Percentiles rank a stretch among this genome's conserved stretches.
phyloP scores from a whole-genome alignment of 805 yeast species.

The Metschnikowia borealis region DNA sequence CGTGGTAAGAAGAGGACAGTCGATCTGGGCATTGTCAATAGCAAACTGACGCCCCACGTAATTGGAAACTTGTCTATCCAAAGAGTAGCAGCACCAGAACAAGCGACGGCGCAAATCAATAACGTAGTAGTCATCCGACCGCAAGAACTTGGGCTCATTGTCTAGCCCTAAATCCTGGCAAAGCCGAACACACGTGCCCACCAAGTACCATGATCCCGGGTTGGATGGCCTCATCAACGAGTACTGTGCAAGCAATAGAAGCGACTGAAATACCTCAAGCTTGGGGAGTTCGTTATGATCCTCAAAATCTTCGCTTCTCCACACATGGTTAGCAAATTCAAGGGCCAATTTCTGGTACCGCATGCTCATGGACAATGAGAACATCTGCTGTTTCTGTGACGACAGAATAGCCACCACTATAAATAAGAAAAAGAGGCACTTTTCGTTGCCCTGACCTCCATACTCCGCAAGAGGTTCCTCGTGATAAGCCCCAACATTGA shows the following conservation, averaged over 20 bases:
- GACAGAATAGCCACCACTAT: conserved; percentile 17
- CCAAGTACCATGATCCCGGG: conserved; percentile 20
- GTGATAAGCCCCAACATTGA: background rate
- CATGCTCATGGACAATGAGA: conserved; percentile 7
- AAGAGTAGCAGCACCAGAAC: conserved; percentile 11
- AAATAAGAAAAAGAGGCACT: conserved; percentile 15
- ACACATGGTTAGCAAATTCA: conserved; percentile 9
- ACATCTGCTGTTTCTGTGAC: conserved; percentile 14
- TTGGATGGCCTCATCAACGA: conserved; percentile 18
- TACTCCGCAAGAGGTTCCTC: conserved; percentile 1
- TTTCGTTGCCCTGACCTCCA: background rate
- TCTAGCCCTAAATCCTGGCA: conserved; percentile 18
- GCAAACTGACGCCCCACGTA: conserved; percentile 11
- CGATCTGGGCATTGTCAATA: conserved; percentile 7
- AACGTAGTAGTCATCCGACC: conserved; percentile 2
- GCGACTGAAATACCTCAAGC: conserved; percentile 16
- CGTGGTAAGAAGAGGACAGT: conserved; percentile 7
- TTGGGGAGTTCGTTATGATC: conserved; percentile 6
- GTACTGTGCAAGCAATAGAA: conserved; percentile 17
- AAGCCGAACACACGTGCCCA: conserved; percentile 15
- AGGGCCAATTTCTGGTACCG: conserved; percentile 13
- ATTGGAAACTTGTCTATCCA: conserved; percentile 11
- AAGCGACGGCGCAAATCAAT: conserved; percentile 9
- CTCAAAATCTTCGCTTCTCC: conserved; percentile 5
- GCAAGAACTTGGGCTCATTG: conserved; percentile 6